Base-by-base conservation (phyloP, 192 early-diverging fungal species). In the Rhizophagus sp. region DNA sequence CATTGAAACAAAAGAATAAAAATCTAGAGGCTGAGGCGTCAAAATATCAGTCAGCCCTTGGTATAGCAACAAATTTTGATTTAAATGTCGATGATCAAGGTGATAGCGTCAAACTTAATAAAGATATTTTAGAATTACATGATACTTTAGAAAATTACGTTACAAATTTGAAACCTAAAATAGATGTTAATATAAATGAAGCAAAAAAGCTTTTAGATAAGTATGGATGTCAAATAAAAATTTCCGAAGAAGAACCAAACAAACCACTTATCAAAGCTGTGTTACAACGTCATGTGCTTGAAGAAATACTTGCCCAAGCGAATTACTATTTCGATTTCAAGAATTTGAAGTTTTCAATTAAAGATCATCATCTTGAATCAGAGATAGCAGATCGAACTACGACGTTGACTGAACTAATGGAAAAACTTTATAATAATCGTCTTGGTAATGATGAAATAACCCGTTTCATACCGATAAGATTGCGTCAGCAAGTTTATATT, bases 1-100 rank as follows among this genome's bases (percentile, higher is more conserved):
- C 12, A 7, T 39, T 68, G 27, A 33, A 33, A 19, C 27, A 68
- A 13, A 39, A 68, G 27, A 68, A 34, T 44, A 11, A 44, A 11
- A 11, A 9, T 19, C 15, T 57, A 5, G 52, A 57, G 17, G 17
- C 15, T 13, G 67, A 68, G 19, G 30, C 67, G 1, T 68, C 66
- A 25, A 19, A 15, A 25, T 68, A 68, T 39, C 67, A 68, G 10
- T 68, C 67, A n/a, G 67, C 67, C 7, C 67, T 69, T 30, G 27
- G 67, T 33, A 30, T 69, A 19, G 67, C 67, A 7, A 34, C 67
- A 33, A 69, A 69, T 69, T 30, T 69, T 33, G n/a, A 39, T n/a
- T 69, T 30, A 39, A 27, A 27, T 27, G 27, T 15, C 10, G 27
- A 69, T 36, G 67, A 33, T 34, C 19, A 30, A 34, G 30, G 11